phyloP scores from a whole-genome alignment of 2,329 filamentous ascomycete genomes.

The Zelopaecilomyces penicillatus region DNA sequence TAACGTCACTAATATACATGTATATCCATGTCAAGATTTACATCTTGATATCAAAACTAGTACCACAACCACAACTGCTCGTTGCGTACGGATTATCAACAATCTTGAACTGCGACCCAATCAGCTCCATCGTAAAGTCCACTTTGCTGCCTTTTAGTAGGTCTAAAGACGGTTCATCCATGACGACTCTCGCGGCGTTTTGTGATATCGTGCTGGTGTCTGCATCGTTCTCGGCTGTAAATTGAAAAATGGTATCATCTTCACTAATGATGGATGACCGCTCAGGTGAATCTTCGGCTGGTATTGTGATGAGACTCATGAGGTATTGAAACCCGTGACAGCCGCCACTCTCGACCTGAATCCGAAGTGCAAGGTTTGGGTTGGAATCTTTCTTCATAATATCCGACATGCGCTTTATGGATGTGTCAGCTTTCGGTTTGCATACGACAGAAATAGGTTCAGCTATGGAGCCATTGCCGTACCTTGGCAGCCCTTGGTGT shows the following conservation, averaged over 20 bases:
- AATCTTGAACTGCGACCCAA: constrained; percentile 85
- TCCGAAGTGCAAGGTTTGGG: constrained; percentile 75
- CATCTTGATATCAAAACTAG: constrained; percentile 88
- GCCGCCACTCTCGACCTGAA: constrained; percentile 86
- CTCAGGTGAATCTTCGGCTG: constrained; percentile 27
- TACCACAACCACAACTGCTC: constrained; percentile 94
- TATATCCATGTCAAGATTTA: constrained; percentile 18
- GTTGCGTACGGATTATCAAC: constrained; percentile 85
- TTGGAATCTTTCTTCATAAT: constrained; percentile 68
- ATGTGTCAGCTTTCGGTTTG: background rate
- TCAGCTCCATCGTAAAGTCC: constrained; percentile 93
- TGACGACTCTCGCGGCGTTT: constrained; percentile 64
- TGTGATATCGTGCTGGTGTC: constrained; percentile 18
- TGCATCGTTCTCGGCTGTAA: constrained; percentile 41
- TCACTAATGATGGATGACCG: constrained; percentile 40
- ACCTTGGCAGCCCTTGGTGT: constrained; percentile 75
- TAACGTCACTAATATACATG: background rate
- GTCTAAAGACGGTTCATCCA: constrained; percentile 81
- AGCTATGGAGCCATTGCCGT: constrained; percentile 17
- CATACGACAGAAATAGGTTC: no score
- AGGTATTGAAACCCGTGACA: constrained; percentile 98
- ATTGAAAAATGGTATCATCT: constrained; percentile 85
- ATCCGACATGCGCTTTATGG: constrained; percentile 56
- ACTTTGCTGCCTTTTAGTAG: constrained; percentile 88
- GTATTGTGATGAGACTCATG: constrained; percentile 71